These are phyloP conservation scores for Hypocrella siamensis DNA, from an alignment of 2,329 filamentous ascomycete species.

Conservation along the genomic window DNA sequence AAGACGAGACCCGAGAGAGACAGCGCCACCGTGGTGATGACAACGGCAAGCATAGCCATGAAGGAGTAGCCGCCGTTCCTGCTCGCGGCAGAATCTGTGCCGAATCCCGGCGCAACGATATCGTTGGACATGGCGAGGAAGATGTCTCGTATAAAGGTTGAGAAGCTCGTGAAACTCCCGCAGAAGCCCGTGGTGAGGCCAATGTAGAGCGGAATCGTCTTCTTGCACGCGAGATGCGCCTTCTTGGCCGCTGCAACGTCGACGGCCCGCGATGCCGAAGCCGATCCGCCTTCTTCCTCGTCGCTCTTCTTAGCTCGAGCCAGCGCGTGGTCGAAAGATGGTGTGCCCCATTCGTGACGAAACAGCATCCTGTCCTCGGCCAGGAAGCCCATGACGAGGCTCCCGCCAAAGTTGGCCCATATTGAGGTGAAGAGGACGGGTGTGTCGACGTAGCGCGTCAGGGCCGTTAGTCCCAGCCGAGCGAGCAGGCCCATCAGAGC, in stretches of 20 bases:
- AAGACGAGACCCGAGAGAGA: conserved; percentile 53
- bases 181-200: conserved; percentile 78
- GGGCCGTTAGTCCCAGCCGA: conserved; percentile 60
- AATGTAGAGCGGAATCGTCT: conserved; percentile 77
- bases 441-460: conserved; percentile 66
- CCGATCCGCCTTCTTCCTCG: conserved; percentile 11
- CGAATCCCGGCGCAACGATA: conserved; percentile 26
- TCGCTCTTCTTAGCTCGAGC: conserved; percentile 13
- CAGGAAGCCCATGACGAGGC: conserved; percentile 73
- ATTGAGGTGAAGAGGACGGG: conserved; percentile 60
- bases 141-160: conserved; percentile 63
- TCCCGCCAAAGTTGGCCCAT: conserved; percentile 80
- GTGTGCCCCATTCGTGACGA: conserved; percentile 45
- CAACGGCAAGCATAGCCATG: conserved; percentile 61
- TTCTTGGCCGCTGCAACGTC: conserved; percentile 34
- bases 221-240: conserved; percentile 51
- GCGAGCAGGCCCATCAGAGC: conserved; percentile 73
- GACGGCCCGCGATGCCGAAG: conserved; percentile 6
- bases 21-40: conserved; percentile 56
- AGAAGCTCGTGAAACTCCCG: conserved; percentile 82
- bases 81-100: conserved; percentile 17
- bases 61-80: conserved; percentile 68
- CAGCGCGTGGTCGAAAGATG: conserved; percentile 20
- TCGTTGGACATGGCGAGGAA: conserved; percentile 71
- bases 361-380: conserved; percentile 66